Evolutionary conservation across 108 stramenopile genomes (phyloP).

Genomic region (Chaetoceros muelleri): DNA sequence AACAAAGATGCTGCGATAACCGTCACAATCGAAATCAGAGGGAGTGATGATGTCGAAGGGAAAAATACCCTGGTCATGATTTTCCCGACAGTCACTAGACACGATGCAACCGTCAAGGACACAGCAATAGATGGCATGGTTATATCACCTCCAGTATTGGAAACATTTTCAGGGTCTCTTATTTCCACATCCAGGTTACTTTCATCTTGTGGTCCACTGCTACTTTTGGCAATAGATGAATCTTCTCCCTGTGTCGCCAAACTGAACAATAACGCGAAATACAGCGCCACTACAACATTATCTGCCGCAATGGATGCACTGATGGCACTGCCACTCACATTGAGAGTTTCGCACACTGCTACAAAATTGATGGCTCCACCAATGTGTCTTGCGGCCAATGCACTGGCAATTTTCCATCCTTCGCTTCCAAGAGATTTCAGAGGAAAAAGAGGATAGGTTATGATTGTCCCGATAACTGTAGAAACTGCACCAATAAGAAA

Average conservation of each 20-base stretch:
- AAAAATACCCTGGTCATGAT: conserved; percentile 43
- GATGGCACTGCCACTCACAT: conserved; percentile 46
- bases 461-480: conserved; percentile 71
- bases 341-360: conserved; percentile 76
- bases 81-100: conserved; percentile 46
- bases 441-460: conserved; percentile 61
- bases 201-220: conserved; percentile 3
- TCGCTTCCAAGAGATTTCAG: conserved; percentile 39
- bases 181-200: conserved; percentile 6
- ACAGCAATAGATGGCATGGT: conserved; percentile 42
- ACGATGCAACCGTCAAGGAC: conserved; percentile 52
- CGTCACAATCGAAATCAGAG: conserved; percentile 63
- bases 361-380: conserved; percentile 95
- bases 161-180: conserved; percentile 4
- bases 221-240: conserved; percentile 2
- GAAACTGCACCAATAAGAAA: conserved; percentile 75
- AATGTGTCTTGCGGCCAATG: conserved; percentile 83
- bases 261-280: conserved; percentile 75
- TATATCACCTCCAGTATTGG: conserved; percentile 10
- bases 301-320: conserved; percentile 77
- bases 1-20: conserved; percentile 61
- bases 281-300: conserved; percentile 81
- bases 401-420: conserved; percentile 80
- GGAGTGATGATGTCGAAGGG: conserved; percentile 50
- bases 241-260: conserved; percentile 24